Evolutionary conservation across 345 rosid genomes (phyloP).

Genomic region (Turnera subulata): DNA sequence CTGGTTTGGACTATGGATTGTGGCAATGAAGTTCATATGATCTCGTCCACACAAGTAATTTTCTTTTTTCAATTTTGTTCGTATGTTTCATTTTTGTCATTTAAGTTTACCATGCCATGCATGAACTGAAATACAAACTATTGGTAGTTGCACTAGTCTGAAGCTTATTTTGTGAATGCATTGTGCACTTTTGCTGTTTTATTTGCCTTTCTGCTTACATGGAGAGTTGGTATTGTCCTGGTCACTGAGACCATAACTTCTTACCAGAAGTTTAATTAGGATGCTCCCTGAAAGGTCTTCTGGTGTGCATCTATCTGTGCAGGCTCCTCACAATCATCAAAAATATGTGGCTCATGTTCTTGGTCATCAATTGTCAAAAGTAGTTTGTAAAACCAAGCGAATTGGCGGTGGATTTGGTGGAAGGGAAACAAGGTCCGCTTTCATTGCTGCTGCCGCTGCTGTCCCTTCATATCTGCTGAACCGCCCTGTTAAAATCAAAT

Average conservation of each 20-base stretch:
- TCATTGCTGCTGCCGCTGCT: constrained; percentile 76
- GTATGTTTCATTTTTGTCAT: too few species aligned
- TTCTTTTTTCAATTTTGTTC: too few species aligned
- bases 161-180: too few species aligned
- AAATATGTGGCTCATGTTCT: constrained; percentile 79
- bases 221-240: too few species aligned
- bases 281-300: too few species aligned
- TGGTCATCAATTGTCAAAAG: constrained; percentile 91
- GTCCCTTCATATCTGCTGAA: constrained; percentile 81
- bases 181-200: too few species aligned
- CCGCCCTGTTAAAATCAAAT: constrained; percentile 73
- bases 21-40: constrained; percentile 89
- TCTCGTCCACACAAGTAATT: constrained; percentile 94
- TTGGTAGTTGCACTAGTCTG: too few species aligned
- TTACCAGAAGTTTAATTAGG: too few species aligned
- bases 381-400: constrained; percentile 87
- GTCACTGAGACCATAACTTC: too few species aligned
- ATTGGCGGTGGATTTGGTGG: constrained; percentile 99
- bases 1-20: constrained; percentile 85
- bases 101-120: background rate
- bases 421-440: constrained; percentile 93
- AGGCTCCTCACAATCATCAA: constrained; percentile 98
- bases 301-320: too few species aligned
- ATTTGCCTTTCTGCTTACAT: too few species aligned
- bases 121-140: background rate